Conservation (phyloP, 768 basidiomycete genomes). For the Lentinula aciculospora region DNA sequence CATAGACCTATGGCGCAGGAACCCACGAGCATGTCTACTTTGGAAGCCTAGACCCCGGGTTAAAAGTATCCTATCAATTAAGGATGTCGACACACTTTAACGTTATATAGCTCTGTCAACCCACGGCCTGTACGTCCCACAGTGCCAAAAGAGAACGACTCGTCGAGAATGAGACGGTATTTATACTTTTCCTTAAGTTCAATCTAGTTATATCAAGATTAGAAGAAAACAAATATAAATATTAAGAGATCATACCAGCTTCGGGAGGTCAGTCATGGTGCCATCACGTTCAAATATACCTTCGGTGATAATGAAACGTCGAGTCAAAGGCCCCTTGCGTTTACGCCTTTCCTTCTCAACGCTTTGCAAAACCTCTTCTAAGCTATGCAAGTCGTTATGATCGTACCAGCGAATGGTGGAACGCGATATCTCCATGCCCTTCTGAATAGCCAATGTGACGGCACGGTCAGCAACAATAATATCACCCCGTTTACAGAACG, state of each 20-base stretch:
- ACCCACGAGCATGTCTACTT: conserved; percentile 94
- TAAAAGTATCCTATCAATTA: neutral
- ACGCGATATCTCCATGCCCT: conserved; percentile 90
- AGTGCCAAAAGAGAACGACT: conserved; percentile 88
- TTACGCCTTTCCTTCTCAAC: conserved; percentile 89
- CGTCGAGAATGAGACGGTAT: conserved; percentile 91
- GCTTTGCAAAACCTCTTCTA: conserved; percentile 81
- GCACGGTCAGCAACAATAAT: conserved; percentile 97
- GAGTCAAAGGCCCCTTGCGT: conserved; percentile 73
- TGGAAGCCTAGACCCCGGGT: conserved; percentile 51
- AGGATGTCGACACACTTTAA: conserved; percentile 55
- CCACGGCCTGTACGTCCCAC: conserved; percentile 93
- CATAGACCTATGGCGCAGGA: conserved; percentile 81
- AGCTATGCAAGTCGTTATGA: conserved; percentile 87
- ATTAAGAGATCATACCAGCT: conserved; percentile 54
- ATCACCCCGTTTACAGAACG: conserved; percentile 96
- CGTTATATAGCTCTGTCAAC: conserved; percentile 89
- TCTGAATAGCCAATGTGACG: conserved; percentile 94
- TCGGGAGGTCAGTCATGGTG: conserved; percentile 86
- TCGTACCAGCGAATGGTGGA: conserved; percentile 94
- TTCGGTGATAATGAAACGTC: conserved; percentile 94
- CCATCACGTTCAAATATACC: conserved; percentile 97
- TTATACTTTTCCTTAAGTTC: conserved; percentile 95
- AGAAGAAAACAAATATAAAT: neutral
- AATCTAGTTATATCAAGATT: conserved; percentile 43